These are phyloP conservation scores for Blastobotrys peoriensis DNA, from an alignment of 805 yeast genomes.

Conservation along the genomic window DNA sequence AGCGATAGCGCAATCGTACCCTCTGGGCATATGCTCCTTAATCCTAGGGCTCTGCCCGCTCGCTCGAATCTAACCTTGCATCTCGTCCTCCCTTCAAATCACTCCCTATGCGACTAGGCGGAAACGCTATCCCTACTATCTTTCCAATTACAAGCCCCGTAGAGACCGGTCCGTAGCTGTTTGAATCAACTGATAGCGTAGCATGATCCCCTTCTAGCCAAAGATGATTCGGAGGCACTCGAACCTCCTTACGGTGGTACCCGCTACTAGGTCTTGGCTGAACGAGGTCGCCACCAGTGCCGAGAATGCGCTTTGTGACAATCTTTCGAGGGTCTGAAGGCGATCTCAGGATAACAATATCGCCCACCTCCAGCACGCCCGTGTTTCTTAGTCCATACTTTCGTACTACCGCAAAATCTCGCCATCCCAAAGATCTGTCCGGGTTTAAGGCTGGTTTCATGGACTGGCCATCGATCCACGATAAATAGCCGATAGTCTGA, in stretches of 20 bases:
- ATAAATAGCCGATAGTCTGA: constrained; percentile 67
- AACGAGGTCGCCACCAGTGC: constrained; percentile 64
- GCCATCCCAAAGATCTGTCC: constrained; percentile 36
- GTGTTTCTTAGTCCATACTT: constrained; percentile 51
- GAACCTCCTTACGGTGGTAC: constrained; percentile 57
- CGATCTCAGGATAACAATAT: constrained; percentile 69
- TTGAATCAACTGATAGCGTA: constrained; percentile 68
- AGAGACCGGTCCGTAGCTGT: constrained; percentile 83
- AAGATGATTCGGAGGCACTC: constrained; percentile 70
- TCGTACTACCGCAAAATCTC: constrained; percentile 52
- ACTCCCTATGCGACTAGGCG: constrained; percentile 48
- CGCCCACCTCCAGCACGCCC: constrained; percentile 49
- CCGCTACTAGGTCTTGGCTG: constrained; percentile 41
- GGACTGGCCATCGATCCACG: constrained; percentile 70
- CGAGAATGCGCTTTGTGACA: constrained; percentile 77
- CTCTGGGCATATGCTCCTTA: too few relatives aligned
- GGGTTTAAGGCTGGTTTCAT: constrained; percentile 91
- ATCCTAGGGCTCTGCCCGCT: constrained; percentile 1
- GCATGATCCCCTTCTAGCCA: constrained; percentile 94
- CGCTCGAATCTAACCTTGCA: constrained; percentile 35
- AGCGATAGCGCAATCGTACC: too few relatives aligned
- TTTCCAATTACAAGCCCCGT: constrained; percentile 75
- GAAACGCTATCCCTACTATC: constrained; percentile 66
- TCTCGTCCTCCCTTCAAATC: constrained; percentile 48
- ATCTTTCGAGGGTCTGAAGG: constrained; percentile 74